A percentile compares a stretch with the other conserved stretches of the same genome.
These are phyloP conservation scores for Oryza rufipogon DNA, from an alignment of 176 grass and related monocot species.

Conservation along the genomic window DNA sequence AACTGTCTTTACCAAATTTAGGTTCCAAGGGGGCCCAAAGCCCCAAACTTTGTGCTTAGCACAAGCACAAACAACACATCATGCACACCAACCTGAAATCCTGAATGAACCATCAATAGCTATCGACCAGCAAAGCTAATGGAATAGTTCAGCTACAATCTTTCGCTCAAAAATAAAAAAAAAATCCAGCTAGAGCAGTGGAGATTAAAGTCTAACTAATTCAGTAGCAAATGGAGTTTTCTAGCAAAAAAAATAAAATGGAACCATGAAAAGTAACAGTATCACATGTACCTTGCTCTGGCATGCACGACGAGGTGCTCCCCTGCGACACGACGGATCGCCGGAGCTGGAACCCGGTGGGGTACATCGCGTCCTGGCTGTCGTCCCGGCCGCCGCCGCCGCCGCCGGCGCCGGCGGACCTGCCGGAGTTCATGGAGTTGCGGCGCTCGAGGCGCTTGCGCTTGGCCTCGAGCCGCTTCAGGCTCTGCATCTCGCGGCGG, in stretches of 20 bases:
- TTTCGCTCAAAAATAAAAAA: not conserved
- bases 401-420: not conserved
- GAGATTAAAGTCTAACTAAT: not conserved
- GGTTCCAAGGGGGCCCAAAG: not conserved
- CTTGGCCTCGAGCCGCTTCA: constrained; percentile 81
- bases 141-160: constrained; percentile 2
- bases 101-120: constrained; percentile 9
- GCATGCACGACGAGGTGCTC: constrained; percentile 38
- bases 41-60: not conserved
- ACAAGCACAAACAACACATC: not conserved
- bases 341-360: constrained; percentile 46
- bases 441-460: constrained; percentile 81
- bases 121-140: not conserved
- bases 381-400: constrained; percentile 33
- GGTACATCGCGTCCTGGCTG: constrained; percentile 19
- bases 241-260: not conserved
- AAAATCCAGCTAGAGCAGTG: not conserved
- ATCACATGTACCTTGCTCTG: constrained; percentile 48
- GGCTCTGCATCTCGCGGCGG: constrained; percentile 69
- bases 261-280: not conserved
- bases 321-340: constrained; percentile 49
- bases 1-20: not conserved
- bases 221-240: not conserved
- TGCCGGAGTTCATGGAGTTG: constrained; percentile 69
- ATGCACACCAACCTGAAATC: constrained; percentile 10